Base-by-base conservation (phyloP, 352 stramenopile species). In the Phytophthora pinifolia region DNA sequence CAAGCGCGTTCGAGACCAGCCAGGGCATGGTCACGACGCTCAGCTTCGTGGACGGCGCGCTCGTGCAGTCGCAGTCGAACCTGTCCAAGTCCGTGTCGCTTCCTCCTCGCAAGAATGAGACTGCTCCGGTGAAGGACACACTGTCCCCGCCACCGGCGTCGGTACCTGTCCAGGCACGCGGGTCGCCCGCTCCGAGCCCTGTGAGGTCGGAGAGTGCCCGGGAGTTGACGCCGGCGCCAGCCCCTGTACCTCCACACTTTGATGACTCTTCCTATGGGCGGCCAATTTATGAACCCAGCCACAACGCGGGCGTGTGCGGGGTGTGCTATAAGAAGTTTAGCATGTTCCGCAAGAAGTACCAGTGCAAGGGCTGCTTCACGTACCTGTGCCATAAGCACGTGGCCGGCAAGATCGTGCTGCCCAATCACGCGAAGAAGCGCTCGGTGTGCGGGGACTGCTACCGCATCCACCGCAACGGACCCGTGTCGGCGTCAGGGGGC, bases 271-370 rank as follows among this genome's bases (percentile, higher is more conserved):
- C 46, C 36, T 63, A 63, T 30, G 60, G 55, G 9, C 59, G 63
- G 39, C 65, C 67, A 17, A 59, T 79, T 49, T 78, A 70, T 67
- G 72, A 83, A 37, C 59, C 39, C 18, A 67, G 76, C 10, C 68
- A 76, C 59, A 87, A 87, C 62, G 75, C 67, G 8, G 79, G 68
- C 0, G 76, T 86, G 30, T 94, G 83, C 46, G 77, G 72, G 4
- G 79, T 94, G 3, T 94, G 83, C 67, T 88, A 92, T 75, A 90
- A 89, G 62, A 88, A 89, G 60, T 94, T 94, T 30, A 78, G 66
- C 12, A 76, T 94, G 70, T 94, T 94, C 59, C 83, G 83, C 58
- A 91, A 88, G 52, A 89, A 90, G 59, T 89, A 94, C 67, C 77
- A 89, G 59, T 94, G 83, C 76, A 89, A 89, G 60, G 72, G 67